Conservation (phyloP, 2,329 filamentous ascomycete genomes). For the Calonectria pteridis region DNA sequence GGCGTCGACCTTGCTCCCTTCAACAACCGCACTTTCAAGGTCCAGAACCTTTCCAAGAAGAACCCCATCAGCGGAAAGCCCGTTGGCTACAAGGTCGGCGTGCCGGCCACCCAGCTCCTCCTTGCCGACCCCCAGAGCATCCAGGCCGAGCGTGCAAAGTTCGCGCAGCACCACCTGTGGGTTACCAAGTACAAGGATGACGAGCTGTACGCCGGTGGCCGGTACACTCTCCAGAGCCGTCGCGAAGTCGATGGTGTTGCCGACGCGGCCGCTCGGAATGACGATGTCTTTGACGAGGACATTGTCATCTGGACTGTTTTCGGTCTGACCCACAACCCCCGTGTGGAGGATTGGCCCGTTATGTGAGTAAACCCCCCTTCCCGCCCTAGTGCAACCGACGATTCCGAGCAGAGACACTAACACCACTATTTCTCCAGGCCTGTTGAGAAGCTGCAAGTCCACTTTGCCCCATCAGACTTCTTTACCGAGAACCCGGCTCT, state of each 20-base stretch:
- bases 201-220: conserved; percentile 59
- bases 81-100: conserved; percentile 62
- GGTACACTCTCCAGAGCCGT: conserved; percentile 58
- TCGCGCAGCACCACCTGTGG: conserved; percentile 59
- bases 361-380: conserved; percentile 59
- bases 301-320: conserved; percentile 70
- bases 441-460: conserved; percentile 62
- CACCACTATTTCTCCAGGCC: conserved; percentile 14
- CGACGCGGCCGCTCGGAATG: conserved; percentile 55
- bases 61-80: conserved; percentile 61
- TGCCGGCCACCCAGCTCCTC: conserved; percentile 53
- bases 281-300: conserved; percentile 62
- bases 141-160: conserved; percentile 56
- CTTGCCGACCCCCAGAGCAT: conserved; percentile 56
- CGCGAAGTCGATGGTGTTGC: conserved; percentile 50
- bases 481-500: conserved; percentile 61
- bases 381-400: not conserved
- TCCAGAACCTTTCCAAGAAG: conserved; percentile 57
- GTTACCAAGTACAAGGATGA: conserved; percentile 60
- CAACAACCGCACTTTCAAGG: conserved; percentile 63
- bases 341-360: conserved; percentile 76
- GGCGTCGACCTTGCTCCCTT: conserved; percentile 63
- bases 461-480: conserved; percentile 61
- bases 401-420: conserved; percentile 8
- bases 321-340: conserved; percentile 74